Conservation (phyloP, 805 yeast species). For the Starmerella khaoyaiensis region DNA sequence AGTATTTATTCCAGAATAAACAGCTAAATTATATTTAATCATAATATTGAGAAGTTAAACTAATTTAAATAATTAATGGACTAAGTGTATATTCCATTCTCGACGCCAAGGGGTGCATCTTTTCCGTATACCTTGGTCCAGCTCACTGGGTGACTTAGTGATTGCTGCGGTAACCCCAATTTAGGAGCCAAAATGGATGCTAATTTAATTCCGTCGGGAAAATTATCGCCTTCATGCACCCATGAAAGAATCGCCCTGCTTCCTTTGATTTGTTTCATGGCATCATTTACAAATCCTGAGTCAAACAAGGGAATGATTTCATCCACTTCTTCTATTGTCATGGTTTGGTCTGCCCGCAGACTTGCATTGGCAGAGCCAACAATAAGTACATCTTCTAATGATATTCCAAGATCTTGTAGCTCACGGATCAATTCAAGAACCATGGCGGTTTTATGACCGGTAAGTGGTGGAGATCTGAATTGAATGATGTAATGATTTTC, state of each 20-base stretch:
- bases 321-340: conserved; percentile 2
- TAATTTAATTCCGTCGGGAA: conserved; percentile 48
- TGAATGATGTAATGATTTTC: conserved; percentile 38
- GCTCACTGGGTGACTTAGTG: conserved; percentile 43
- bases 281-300: conserved; percentile 26
- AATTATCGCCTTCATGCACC: conserved; percentile 87
- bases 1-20: too few relatives aligned
- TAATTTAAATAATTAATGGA: not conserved
- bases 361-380: conserved; percentile 68
- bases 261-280: conserved; percentile 16
- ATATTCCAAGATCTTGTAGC: conserved; percentile 25
- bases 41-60: too few relatives aligned
- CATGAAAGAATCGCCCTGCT: conserved; percentile 33
- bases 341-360: too few relatives aligned
- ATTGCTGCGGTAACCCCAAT: conserved; percentile 20
- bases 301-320: conserved; percentile 23
- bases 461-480: conserved; percentile 74
- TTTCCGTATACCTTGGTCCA: conserved; percentile 83
- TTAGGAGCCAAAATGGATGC: conserved; percentile 31
- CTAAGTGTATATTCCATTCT: conserved; percentile 61
- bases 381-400: conserved; percentile 34
- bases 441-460: conserved; percentile 39
- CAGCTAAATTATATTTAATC: too few relatives aligned
- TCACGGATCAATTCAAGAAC: conserved; percentile 39
- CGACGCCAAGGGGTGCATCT: conserved; percentile 53